phyloP scores from a whole-genome alignment of 345 rosid genomes.

The Geranium rotundifolium region DNA sequence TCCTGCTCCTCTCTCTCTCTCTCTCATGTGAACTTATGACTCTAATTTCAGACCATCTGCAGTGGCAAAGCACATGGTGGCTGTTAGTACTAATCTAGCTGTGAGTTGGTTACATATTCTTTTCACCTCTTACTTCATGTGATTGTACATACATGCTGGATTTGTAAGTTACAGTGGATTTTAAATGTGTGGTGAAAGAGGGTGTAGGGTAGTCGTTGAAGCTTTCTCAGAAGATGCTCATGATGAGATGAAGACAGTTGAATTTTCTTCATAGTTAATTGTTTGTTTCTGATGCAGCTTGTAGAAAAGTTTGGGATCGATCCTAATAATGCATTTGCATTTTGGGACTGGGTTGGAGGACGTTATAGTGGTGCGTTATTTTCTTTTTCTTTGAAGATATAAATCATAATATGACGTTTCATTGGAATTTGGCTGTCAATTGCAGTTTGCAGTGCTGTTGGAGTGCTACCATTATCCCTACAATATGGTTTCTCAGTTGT shows the following conservation, averaged over 20 bases:
- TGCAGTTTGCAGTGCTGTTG: constrained; percentile 99
- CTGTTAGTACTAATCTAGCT: constrained; percentile 87
- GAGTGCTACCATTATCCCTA: constrained; percentile 82
- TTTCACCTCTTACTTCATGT: constrained; percentile 1
- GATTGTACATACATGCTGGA: not conserved
- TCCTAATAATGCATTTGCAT: constrained; percentile 92
- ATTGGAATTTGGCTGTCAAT: constrained; percentile 13
- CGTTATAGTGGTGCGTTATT: constrained; percentile 69
- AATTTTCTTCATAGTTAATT: not conserved
- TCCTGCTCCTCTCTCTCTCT: not conserved
- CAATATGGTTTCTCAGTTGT: constrained; percentile 84
- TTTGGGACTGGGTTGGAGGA: constrained; percentile 99
- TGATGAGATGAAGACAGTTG: not conserved
- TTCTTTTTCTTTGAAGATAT: constrained; percentile 6
- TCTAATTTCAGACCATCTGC: constrained; percentile 60
- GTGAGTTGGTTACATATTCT: constrained; percentile 23
- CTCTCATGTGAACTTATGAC: constrained; percentile 1
- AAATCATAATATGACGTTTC: constrained; percentile 7
- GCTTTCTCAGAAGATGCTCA: not conserved
- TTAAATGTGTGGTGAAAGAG: not conserved
- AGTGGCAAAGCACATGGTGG: constrained; percentile 98
- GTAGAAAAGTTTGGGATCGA: constrained; percentile 96
- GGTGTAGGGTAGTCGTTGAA: not conserved
- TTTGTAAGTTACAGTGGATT: not conserved
- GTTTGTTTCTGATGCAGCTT: constrained; percentile 40